Percentiles rank a stretch among this genome's conserved stretches.
phyloP scores from a whole-genome alignment of 2,329 filamentous ascomycete genomes.

The Sporothrix phasma region DNA sequence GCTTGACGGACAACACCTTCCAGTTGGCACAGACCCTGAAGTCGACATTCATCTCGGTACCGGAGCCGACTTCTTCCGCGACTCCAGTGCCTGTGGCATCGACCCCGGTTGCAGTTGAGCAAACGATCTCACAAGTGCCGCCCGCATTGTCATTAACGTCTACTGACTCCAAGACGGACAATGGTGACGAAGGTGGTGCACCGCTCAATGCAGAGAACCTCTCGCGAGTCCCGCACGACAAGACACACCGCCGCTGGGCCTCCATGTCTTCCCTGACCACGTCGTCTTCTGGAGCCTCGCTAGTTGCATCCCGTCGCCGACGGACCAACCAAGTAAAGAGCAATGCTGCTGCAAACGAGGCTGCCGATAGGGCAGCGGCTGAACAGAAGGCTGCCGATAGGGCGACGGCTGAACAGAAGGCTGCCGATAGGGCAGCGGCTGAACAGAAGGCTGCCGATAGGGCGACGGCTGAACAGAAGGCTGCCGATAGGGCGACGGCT shows the following conservation, averaged over 20 bases:
- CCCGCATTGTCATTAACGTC: background rate
- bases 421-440: background rate
- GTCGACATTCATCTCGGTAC: background rate
- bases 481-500: no score
- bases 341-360: background rate
- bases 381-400: background rate
- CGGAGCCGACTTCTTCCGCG: background rate
- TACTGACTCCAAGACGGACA: background rate
- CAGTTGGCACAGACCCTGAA: background rate
- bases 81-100: background rate
- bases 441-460: background rate
- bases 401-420: background rate
- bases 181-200: background rate
- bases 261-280: conserved; percentile 7
- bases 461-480: no score
- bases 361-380: background rate
- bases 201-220: background rate
- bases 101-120: background rate
- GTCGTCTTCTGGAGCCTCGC: background rate
- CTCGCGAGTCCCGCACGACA: background rate
- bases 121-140: background rate
- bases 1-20: background rate
- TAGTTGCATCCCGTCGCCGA: background rate
- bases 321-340: background rate
- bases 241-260: background rate